phyloP scores from a whole-genome alignment of 331 rosid genomes.

The Malus hybrid region DNA sequence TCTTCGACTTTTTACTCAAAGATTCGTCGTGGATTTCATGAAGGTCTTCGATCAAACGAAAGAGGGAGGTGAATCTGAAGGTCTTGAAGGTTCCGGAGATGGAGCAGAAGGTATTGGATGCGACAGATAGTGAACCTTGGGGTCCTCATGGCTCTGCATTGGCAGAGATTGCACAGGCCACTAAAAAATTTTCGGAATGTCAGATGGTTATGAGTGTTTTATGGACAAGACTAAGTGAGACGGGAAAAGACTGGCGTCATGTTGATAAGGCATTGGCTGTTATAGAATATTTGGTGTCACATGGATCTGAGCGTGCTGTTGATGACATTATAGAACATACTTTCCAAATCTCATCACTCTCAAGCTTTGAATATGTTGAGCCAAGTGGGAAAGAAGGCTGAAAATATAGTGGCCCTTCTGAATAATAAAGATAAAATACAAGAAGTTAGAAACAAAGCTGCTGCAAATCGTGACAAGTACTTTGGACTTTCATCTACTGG shows the following conservation, averaged over 20 bases:
- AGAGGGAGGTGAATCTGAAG: constrained; percentile 98
- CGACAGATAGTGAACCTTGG: constrained; percentile 97
- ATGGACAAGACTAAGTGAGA: constrained; percentile 89
- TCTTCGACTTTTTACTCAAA: background rate
- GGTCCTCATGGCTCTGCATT: constrained; percentile 95
- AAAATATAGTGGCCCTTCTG: constrained; percentile 64
- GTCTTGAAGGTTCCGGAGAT: constrained; percentile 97
- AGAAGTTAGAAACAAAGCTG: constrained; percentile 81
- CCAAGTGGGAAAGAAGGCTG: constrained; percentile 95
- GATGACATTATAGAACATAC: constrained; percentile 98
- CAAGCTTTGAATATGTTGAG: constrained; percentile 94
- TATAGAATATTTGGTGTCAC: constrained; percentile 79
- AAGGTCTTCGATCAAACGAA: constrained; percentile 97
- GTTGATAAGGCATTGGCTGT: constrained; percentile 98
- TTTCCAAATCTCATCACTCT: constrained; percentile 84
- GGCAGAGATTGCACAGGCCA: constrained; percentile 89
- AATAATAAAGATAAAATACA: constrained; percentile 90
- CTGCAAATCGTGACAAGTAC: constrained; percentile 92
- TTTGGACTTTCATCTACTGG: constrained; percentile 96
- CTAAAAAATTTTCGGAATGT: constrained; percentile 90
- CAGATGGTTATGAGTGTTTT: constrained; percentile 97
- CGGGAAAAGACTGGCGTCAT: constrained; percentile 97
- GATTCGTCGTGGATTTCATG: constrained; percentile 94
- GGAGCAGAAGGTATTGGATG: constrained; percentile 99
- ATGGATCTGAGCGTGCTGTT: constrained; percentile 98